Evolutionary conservation across 495 filamentous ascomycete genomes (phyloP), one percentile per base, ranked within the genome.

Genomic region (Daldinia bambusicola): DNA sequence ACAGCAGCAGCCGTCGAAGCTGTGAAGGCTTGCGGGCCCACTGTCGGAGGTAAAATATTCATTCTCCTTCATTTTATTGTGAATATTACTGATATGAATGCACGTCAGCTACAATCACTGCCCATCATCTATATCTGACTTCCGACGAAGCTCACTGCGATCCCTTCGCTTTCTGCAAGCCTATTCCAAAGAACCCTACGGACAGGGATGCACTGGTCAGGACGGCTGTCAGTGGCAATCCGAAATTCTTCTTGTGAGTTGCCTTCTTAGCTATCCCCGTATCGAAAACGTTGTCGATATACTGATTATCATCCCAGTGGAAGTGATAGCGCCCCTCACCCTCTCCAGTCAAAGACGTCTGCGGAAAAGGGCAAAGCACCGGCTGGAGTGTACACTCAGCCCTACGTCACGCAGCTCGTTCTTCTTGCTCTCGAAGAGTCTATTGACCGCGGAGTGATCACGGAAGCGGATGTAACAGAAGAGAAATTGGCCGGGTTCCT

Each of bases 331-430:
- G 91, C 91, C 34, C 94, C 95, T 22, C 94, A 98, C 80, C 89
- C 90, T 8, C 85, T 90, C 13, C 76, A 79, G 13, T 88, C 90
- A 55, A 97, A 97, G 83, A 85, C 88, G 63, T 88, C 85, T 34
- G 80, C 78, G n/a, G 87, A 85, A 40, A 62, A 91, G 86, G 79
- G 80, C 73, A 75, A 74, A 14, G 74, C 75, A 2, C 80, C 81
- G n/a, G 92, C 93, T 5, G 94, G 95, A 26, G 90, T 95, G 6
- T 97, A 96, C 81, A 97, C 94, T 7, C 94, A 97, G 78, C 91
- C 92, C n/a, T 92, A 89, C 74, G 89, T 88, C n/a, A 89, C 92
- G 13, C 88, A 90, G 61, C 83, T 91, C 31, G 91, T 95, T 36
- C 73, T 97, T 31, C 85, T 87, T 64, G 91, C 92, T 16, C 84